These are phyloP conservation scores for Rhodamnia rubescens DNA, from an alignment of 345 rosid genomes.

Conservation along the genomic window DNA sequence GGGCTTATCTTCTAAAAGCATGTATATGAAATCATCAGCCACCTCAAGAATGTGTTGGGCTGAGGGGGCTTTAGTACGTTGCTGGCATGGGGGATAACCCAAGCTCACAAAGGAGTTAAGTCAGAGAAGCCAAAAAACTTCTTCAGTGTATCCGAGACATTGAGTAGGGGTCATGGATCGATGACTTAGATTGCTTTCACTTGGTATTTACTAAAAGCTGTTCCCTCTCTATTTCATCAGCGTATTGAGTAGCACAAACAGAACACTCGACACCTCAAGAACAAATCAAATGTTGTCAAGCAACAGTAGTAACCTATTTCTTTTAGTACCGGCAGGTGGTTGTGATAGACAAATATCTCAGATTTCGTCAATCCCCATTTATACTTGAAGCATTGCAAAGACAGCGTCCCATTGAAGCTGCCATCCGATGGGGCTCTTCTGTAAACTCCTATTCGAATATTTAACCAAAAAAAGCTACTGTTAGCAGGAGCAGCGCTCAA, in stretches of 20 bases:
- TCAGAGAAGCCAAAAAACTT: neutral
- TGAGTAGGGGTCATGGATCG: neutral
- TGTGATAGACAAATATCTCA: neutral
- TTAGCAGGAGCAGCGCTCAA: neutral
- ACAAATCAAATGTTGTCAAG: neutral
- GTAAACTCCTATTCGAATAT: neutral
- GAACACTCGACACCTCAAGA: neutral
- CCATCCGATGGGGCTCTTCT: neutral
- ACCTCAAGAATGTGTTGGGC: neutral
- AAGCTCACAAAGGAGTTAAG: neutral
- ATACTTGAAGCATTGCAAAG: neutral
- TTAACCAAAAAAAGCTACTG: too few species aligned
- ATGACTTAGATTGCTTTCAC: neutral
- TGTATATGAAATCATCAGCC: neutral
- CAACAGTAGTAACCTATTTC: neutral
- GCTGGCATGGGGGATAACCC: neutral
- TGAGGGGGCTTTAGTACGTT: neutral
- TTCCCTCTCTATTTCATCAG: neutral
- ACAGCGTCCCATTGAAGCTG: neutral
- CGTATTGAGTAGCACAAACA: neutral
- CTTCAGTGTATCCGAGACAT: neutral
- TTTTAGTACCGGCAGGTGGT: neutral
- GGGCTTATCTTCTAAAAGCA: neutral
- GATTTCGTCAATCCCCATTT: neutral
- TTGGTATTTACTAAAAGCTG: neutral